A percentile compares a stretch with the other conserved stretches of the same genome.
phyloP scores from a whole-genome alignment of 305 asterid genomes.

The Fraxinus platypoda region DNA sequence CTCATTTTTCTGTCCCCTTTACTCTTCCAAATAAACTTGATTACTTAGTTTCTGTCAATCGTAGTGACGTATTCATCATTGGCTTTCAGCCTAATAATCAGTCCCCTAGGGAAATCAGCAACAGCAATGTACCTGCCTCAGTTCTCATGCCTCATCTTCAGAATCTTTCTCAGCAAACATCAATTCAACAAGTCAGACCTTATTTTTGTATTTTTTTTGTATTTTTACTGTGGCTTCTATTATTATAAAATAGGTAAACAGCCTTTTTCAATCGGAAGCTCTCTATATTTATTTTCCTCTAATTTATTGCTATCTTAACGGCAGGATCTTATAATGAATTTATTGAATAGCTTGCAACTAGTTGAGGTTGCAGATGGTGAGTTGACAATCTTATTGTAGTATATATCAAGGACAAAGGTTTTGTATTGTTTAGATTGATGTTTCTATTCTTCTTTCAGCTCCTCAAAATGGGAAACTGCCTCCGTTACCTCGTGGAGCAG shows the following conservation, averaged over 20 bases:
- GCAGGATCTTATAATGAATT: slow-evolving; percentile 87
- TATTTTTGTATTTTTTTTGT: neutral
- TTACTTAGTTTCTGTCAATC: slow-evolving; percentile 9
- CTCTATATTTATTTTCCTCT: slow-evolving; percentile 11
- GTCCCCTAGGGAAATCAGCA: slow-evolving; percentile 58
- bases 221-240: neutral
- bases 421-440: slow-evolving; percentile 25
- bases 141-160: slow-evolving; percentile 93
- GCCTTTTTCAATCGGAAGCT: slow-evolving; percentile 1
- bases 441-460: slow-evolving; percentile 47
- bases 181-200: slow-evolving; percentile 78
- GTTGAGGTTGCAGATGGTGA: slow-evolving; percentile 78
- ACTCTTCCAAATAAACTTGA: slow-evolving; percentile 12
- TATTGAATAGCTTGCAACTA: slow-evolving; percentile 81
- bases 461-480: slow-evolving; percentile 84
- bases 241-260: slow-evolving; percentile 13
- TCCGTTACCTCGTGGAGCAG: slow-evolving; percentile 70
- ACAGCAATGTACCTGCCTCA: slow-evolving; percentile 67
- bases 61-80: slow-evolving; percentile 18
- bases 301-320: slow-evolving; percentile 24
- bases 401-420: slow-evolving; percentile 1
- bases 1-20: neutral
- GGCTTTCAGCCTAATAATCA: slow-evolving; percentile 66
- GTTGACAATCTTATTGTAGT: slow-evolving; percentile 29
- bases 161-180: slow-evolving; percentile 93